Evolutionary conservation across 306 rosid species (phyloP).

Genomic region (Malus asiatica): DNA sequence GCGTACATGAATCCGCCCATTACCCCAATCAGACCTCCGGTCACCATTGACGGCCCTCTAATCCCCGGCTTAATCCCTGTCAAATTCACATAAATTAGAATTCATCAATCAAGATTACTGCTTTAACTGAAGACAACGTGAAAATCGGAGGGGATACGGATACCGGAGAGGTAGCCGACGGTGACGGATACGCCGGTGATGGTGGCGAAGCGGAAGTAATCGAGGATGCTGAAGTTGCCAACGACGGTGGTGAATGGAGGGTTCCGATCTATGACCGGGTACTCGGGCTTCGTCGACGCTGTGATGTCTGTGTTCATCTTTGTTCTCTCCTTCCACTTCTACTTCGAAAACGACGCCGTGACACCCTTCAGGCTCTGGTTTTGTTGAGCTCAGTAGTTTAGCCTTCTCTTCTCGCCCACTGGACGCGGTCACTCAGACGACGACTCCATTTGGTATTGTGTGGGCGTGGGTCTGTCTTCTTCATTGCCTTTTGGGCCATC

Average conservation of each 20-base stretch:
- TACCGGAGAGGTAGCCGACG: conserved; percentile 91
- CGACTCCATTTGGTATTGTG: too few relatives aligned
- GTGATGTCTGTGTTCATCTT: conserved; percentile 92
- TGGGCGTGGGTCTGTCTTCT: too few relatives aligned
- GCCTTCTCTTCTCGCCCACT: neutral
- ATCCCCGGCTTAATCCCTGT: conserved; percentile 94
- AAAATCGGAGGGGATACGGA: neutral
- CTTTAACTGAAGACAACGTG: neutral
- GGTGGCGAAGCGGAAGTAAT: conserved; percentile 77
- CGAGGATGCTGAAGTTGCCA: conserved; percentile 74
- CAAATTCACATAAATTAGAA: neutral
- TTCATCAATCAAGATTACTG: neutral
- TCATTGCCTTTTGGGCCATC: neutral
- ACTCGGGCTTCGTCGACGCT: conserved; percentile 80
- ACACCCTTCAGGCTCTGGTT: neutral
- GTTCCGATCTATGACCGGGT: conserved; percentile 83
- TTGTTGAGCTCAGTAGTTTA: neutral
- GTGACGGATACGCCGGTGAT: conserved; percentile 90
- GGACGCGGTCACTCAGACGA: neutral
- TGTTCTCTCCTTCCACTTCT: neutral
- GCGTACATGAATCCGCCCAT: conserved; percentile 99
- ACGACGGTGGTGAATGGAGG: conserved; percentile 90
- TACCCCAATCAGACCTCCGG: conserved; percentile 79
- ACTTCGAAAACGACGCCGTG: neutral
- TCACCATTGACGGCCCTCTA: conserved; percentile 91